Conservation (phyloP, 1,139 yeast species). For the Casaregolazyma suthepensis region DNA sequence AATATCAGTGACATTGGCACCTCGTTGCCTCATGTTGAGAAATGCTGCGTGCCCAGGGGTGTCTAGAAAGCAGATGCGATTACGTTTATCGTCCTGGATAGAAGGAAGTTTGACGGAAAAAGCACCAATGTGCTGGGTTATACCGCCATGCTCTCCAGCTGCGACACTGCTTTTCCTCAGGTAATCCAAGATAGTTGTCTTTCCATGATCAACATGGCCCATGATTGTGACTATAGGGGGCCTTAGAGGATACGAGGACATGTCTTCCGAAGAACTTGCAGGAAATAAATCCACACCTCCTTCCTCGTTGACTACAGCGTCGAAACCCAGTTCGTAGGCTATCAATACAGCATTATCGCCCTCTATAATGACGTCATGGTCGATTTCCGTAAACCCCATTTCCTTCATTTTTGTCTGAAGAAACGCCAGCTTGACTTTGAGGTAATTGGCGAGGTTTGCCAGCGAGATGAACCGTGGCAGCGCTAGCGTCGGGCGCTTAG, state of each 20-base stretch:
- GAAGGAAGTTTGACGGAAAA: constrained; percentile 76
- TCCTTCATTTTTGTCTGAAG: constrained; percentile 53
- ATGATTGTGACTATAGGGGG: constrained; percentile 95
- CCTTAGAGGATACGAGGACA: constrained; percentile 45
- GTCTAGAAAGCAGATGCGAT: constrained; percentile 80
- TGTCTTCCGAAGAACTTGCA: constrained; percentile 35
- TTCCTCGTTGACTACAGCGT: constrained; percentile 49
- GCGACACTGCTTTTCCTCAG: constrained; percentile 80
- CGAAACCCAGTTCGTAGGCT: constrained; percentile 84
- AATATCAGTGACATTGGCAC: constrained; percentile 90
- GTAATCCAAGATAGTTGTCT: constrained; percentile 85
- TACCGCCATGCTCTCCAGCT: constrained; percentile 87
- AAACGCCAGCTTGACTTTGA: constrained; percentile 57
- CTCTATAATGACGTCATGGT: constrained; percentile 76
- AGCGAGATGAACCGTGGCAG: constrained; percentile 73
- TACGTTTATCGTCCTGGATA: constrained; percentile 42
- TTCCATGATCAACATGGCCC: constrained; percentile 99
- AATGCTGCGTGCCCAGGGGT: constrained; percentile 99
- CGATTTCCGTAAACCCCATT: constrained; percentile 71
- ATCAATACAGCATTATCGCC: constrained; percentile 78
- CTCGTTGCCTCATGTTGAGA: constrained; percentile 92
- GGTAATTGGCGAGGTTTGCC: constrained; percentile 65
- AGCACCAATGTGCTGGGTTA: constrained; percentile 97
- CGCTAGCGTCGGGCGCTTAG: constrained; percentile 33
- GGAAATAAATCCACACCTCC: constrained; percentile 60